A percentile compares a stretch with the other conserved stretches of the same genome.
These are phyloP conservation scores for Physcomitrellopsis africana DNA, from an alignment of 225 moss, liverwort and hornwort genomes.

Conservation along the genomic window DNA sequence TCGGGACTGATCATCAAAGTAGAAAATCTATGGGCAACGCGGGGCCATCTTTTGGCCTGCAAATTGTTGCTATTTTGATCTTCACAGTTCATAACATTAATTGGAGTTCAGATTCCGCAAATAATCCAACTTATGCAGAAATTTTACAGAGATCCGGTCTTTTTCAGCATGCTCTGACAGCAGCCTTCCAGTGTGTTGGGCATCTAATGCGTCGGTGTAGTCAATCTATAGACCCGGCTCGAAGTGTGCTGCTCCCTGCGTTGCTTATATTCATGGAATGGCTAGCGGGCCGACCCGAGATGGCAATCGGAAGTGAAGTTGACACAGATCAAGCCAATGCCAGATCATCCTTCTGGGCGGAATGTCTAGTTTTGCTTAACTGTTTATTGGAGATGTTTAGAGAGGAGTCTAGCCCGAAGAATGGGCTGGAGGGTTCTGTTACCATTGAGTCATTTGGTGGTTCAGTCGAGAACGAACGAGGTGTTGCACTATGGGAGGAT, in stretches of 20 bases:
- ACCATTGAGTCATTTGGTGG: slow-evolving; percentile 27
- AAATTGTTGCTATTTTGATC: slow-evolving; percentile 84
- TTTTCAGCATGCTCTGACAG: slow-evolving; percentile 87
- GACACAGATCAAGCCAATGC: slow-evolving; percentile 89
- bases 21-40: slow-evolving; percentile 77
- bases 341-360: slow-evolving; percentile 87
- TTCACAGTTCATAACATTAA: slow-evolving; percentile 96
- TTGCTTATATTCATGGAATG: slow-evolving; percentile 94
- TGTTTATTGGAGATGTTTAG: slow-evolving; percentile 53
- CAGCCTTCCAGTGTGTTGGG: slow-evolving; percentile 92
- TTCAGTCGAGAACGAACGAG: slow-evolving; percentile 58
- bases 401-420: slow-evolving; percentile 34
- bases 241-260: slow-evolving; percentile 89
- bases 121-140: slow-evolving; percentile 93
- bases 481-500: slow-evolving; percentile 89
- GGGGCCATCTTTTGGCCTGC: slow-evolving; percentile 85
- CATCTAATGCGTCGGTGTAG: slow-evolving; percentile 85
- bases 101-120: slow-evolving; percentile 75
- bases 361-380: slow-evolving; percentile 77
- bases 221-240: slow-evolving; percentile 69
- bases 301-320: slow-evolving; percentile 88
- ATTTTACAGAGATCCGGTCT: slow-evolving; percentile 93
- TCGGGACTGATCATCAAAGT: slow-evolving; percentile 81
- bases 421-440: slow-evolving; percentile 42
- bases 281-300: slow-evolving; percentile 92